Conservation (phyloP, 2,329 filamentous ascomycete species). For the Aspergillus arachidicola region DNA sequence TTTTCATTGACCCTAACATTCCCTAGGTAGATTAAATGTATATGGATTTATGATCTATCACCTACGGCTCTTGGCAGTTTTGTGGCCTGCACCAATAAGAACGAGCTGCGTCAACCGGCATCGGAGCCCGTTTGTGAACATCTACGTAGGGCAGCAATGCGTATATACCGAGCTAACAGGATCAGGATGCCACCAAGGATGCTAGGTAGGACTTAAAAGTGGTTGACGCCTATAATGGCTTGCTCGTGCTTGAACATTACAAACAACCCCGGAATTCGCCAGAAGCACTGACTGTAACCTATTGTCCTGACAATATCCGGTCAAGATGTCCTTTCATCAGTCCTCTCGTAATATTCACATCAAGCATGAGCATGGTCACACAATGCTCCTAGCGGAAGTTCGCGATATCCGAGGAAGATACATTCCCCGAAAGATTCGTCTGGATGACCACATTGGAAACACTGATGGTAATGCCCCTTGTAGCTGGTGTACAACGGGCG, state of each 20-base stretch:
- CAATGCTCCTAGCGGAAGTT: constrained; percentile 14
- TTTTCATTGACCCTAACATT: no score
- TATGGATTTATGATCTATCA: no score
- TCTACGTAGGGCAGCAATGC: background rate
- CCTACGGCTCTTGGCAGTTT: no score
- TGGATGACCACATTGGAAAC: constrained; percentile 24
- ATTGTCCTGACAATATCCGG: fast-evolving
- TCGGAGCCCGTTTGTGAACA: background rate
- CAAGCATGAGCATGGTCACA: constrained; percentile 12
- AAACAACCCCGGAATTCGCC: background rate
- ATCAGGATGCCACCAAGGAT: background rate
- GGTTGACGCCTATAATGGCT: background rate
- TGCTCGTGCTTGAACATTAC: background rate
- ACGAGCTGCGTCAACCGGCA: background rate
- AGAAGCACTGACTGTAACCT: background rate
- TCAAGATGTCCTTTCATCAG: constrained; percentile 21
- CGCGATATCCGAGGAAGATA: constrained; percentile 11
- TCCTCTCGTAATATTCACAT: constrained; percentile 16
- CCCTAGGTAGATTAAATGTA: no score
- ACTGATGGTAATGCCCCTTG: constrained; percentile 14
- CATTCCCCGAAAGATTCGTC: constrained; percentile 12
- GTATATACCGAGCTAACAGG: background rate
- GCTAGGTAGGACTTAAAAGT: background rate
- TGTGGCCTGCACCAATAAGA: background rate
- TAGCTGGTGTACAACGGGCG: background rate